Conservation (phyloP, 202 grass and related monocot species). For the Zizania palustris region DNA sequence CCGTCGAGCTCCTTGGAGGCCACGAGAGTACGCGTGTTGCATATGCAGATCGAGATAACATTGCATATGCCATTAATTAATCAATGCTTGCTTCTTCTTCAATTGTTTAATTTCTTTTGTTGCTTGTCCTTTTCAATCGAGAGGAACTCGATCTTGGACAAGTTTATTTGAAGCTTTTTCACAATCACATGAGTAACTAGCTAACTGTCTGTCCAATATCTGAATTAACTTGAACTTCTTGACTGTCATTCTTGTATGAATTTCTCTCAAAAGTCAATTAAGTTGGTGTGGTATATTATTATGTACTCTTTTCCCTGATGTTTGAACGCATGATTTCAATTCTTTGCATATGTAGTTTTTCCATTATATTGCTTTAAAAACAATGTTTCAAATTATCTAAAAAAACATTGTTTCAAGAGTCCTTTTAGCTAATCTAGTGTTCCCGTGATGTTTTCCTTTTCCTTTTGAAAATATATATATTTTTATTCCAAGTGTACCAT, state of each 20-base stretch:
- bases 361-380: background rate
- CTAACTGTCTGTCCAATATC: background rate
- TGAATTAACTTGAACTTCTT: background rate
- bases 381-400: background rate
- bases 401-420: background rate
- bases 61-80: background rate
- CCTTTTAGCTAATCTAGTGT: background rate
- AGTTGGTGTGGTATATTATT: constrained; percentile 1
- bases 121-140: background rate
- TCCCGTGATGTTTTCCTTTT: background rate
- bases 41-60: background rate
- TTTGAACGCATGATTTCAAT: background rate
- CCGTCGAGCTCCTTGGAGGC: constrained; percentile 92
- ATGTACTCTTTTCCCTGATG: background rate
- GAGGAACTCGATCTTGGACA: background rate
- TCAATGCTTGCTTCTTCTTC: background rate
- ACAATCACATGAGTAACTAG: constrained; percentile 15
- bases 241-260: background rate
- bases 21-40: constrained; percentile 80
- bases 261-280: background rate
- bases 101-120: background rate
- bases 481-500: background rate
- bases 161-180: background rate
- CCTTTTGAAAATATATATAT: background rate
- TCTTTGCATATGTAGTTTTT: background rate